phyloP scores from a whole-genome alignment of 257 asterid genomes.

The Forsythia viridissima region DNA sequence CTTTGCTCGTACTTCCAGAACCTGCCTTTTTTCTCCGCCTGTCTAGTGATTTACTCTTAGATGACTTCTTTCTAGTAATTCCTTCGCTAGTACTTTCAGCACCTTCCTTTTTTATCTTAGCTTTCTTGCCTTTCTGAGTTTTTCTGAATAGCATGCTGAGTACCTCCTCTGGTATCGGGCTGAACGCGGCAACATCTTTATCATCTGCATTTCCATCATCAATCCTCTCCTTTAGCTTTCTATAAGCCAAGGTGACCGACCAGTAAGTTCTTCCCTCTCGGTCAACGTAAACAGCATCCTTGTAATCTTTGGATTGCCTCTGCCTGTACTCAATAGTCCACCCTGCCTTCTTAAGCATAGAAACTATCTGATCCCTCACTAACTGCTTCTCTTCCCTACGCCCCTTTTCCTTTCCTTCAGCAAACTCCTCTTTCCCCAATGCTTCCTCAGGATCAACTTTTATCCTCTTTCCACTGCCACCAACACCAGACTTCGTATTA shows the following conservation, averaged over 20 bases:
- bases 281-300: slow-evolving; percentile 85
- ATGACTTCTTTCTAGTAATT: slow-evolving; percentile 32
- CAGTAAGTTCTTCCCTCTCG: slow-evolving; percentile 62
- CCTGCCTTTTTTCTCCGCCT: slow-evolving; percentile 16
- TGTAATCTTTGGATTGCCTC: slow-evolving; percentile 55
- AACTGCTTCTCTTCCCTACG: slow-evolving; percentile 64
- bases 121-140: slow-evolving; percentile 30
- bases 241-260: slow-evolving; percentile 90
- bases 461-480: slow-evolving; percentile 25
- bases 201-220: slow-evolving; percentile 62
- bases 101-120: slow-evolving; percentile 16
- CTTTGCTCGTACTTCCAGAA: slow-evolving; percentile 15
- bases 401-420: slow-evolving; percentile 43
- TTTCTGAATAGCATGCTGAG: slow-evolving; percentile 56
- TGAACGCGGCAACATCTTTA: slow-evolving; percentile 53
- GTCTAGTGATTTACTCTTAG: slow-evolving; percentile 32
- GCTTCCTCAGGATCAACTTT: slow-evolving; percentile 11
- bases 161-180: slow-evolving; percentile 68
- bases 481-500: slow-evolving; percentile 21
- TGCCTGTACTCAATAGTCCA: slow-evolving; percentile 80
- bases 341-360: slow-evolving; percentile 68
- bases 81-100: slow-evolving; percentile 35
- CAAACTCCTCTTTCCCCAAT: background rate
- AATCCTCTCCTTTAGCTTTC: slow-evolving; percentile 58
- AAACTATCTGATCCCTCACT: slow-evolving; percentile 69